These are phyloP conservation scores for Curvularia spicifera DNA, from an alignment of 2,329 filamentous ascomycete species.

Conservation along the genomic window DNA sequence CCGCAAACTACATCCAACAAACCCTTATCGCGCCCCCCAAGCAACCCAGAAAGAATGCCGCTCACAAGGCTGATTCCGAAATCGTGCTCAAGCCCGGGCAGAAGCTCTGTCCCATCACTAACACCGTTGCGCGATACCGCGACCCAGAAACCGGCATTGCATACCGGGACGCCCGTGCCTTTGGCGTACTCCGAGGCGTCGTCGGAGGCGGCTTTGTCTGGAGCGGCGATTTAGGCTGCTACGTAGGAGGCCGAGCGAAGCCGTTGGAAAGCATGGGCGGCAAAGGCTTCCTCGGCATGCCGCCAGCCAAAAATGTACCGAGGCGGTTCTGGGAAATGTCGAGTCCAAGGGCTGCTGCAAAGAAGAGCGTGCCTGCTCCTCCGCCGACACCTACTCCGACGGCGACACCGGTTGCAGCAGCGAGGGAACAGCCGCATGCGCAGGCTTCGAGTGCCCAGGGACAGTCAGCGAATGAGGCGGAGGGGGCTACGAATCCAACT, in stretches of 20 bases:
- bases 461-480: neutral
- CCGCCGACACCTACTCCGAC: slow-evolving; percentile 1
- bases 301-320: slow-evolving; percentile 78
- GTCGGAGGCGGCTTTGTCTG: slow-evolving; percentile 77
- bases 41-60: slow-evolving; percentile 49
- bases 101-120: slow-evolving; percentile 76
- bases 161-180: slow-evolving; percentile 80
- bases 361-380: slow-evolving; percentile 15
- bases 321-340: slow-evolving; percentile 66
- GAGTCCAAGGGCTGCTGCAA: slow-evolving; percentile 6
- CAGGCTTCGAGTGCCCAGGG: neutral
- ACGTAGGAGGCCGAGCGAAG: slow-evolving; percentile 68
- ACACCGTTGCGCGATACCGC: slow-evolving; percentile 78
- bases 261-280: slow-evolving; percentile 38
- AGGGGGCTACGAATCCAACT: neutral
- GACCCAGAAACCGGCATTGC: slow-evolving; percentile 84
- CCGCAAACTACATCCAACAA: slow-evolving; percentile 36
- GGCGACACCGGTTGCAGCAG: neutral
- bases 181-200: slow-evolving; percentile 79
- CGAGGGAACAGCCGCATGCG: neutral
- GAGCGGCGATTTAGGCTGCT: slow-evolving; percentile 81
- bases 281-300: slow-evolving; percentile 52
- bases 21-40: slow-evolving; percentile 53
- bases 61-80: slow-evolving; percentile 27
- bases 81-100: slow-evolving; percentile 39